Base-by-base conservation (phyloP, 352 stramenopile species). In the Phytophthora niederhauseri region DNA sequence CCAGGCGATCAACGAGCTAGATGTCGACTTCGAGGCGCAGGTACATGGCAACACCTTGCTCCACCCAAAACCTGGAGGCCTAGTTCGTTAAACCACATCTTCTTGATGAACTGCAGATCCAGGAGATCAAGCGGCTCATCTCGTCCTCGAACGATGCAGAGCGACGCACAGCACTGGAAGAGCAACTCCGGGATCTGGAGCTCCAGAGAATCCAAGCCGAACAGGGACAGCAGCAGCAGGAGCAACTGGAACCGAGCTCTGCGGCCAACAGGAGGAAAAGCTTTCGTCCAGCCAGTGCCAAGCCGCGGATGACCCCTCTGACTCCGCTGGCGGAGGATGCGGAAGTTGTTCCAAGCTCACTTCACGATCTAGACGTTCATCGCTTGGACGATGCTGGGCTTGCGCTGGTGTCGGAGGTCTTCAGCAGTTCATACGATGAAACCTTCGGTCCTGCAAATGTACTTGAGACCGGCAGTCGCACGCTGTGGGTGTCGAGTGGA, bases 51-150 rank as follows among this genome's bases (percentile, higher is more conserved):
- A n/a, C 6, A 5, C 3, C 12, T 55, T 12, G 3, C 11, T 55
- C 20, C 11, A 19, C 5, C 22, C 15, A 34, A 4, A 34, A 11
- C 38, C 8, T n/a, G 3, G 11, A 46, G 3, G 19, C 0, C 38
- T 17, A 20, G 38, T 6, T 43, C n/a, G 2, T 15, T 52, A 8
- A 52, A 52, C 1, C n/a, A 15, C 3, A 12, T 11, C 22, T 24
- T 34, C 6, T 55, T 36, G 20, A 12, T 19, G 22, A 49, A 12
- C 15, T 58, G 24, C 55, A 92, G 87, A 91, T 92, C 60, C 75
- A 90, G 53, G 85, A 95, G 81, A 91, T 93, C 53, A 85, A 80
- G 55, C 83, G 85, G 12, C 68, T 95, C 20, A 86, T 95, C 66
- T 91, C 85, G 30, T 81, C 85, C 8, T 88, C 87, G 14, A 89